These are phyloP conservation scores for Chlamydomonas eustigma DNA, from an alignment of 139 green algal genomes.

Conservation along the genomic window DNA sequence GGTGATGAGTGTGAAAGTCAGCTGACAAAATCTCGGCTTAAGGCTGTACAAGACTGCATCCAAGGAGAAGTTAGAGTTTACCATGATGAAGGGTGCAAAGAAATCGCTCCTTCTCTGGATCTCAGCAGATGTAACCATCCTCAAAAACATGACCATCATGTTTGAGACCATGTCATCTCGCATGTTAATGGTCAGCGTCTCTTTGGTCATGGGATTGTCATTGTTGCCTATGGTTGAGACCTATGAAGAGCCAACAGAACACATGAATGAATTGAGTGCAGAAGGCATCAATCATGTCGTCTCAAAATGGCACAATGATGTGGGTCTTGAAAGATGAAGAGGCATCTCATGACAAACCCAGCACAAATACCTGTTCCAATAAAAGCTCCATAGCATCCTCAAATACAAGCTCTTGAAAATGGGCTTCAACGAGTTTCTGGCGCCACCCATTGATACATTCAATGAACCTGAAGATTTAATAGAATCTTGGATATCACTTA, in stretches of 20 bases:
- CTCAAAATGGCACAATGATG: too few species aligned
- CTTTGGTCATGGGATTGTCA: neutral
- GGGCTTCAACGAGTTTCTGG: constrained; percentile 47
- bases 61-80: too few species aligned
- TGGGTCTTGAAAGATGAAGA: too few species aligned
- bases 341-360: too few species aligned
- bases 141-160: constrained; percentile 73
- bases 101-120: constrained; percentile 64
- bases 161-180: constrained; percentile 43
- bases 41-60: too few species aligned
- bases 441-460: constrained; percentile 38
- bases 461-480: constrained; percentile 25
- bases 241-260: constrained; percentile 10
- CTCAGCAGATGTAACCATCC: constrained; percentile 70
- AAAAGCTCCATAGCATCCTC: constrained; percentile 77
- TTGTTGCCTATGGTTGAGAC: neutral
- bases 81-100: constrained; percentile 82
- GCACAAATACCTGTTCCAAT: constrained; percentile 30
- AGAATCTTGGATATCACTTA: too few species aligned
- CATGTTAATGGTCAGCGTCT: constrained; percentile 22
- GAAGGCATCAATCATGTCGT: too few species aligned
- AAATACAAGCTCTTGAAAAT: constrained; percentile 73
- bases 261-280: too few species aligned
- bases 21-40: too few species aligned
- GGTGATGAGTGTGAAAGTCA: too few species aligned